Evolutionary conservation across 1,284 basidiomycete genomes (phyloP).

Genomic region (Leccinum insolens): DNA sequence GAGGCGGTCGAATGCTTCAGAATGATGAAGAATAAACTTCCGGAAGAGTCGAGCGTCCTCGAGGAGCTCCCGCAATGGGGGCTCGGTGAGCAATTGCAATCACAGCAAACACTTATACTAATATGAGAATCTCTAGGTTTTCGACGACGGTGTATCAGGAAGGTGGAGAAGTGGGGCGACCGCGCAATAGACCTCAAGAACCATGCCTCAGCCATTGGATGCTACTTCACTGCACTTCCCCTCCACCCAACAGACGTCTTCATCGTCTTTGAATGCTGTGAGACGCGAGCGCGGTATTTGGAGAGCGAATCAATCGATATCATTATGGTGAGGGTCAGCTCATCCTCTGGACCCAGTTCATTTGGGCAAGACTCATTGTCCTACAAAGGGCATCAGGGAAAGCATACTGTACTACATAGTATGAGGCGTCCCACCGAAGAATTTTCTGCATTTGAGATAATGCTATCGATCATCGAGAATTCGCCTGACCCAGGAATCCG

Average conservation of each 20-base stretch:
- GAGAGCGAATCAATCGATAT: neutral
- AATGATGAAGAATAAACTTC: neutral
- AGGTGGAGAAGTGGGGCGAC: neutral
- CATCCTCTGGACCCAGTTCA: neutral
- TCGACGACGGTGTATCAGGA: neutral
- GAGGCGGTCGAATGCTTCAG: neutral
- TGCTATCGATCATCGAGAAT: neutral
- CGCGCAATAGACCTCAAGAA: neutral
- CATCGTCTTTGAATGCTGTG: neutral
- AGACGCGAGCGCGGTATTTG: neutral
- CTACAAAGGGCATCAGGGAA: neutral
- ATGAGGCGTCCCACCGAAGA: neutral
- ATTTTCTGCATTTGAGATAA: neutral
- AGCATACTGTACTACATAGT: neutral
- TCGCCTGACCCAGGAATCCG: neutral
- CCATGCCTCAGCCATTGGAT: neutral
- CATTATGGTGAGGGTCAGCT: neutral
- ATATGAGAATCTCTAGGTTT: neutral
- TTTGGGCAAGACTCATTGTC: neutral
- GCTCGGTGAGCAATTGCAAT: neutral
- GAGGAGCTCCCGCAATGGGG: neutral
- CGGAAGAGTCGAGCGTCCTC: neutral
- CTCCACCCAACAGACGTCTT: neutral
- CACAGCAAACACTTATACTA: neutral
- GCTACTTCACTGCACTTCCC: neutral